phyloP scores from a whole-genome alignment of 306 rosid genomes.

The Vigna unguiculata region DNA sequence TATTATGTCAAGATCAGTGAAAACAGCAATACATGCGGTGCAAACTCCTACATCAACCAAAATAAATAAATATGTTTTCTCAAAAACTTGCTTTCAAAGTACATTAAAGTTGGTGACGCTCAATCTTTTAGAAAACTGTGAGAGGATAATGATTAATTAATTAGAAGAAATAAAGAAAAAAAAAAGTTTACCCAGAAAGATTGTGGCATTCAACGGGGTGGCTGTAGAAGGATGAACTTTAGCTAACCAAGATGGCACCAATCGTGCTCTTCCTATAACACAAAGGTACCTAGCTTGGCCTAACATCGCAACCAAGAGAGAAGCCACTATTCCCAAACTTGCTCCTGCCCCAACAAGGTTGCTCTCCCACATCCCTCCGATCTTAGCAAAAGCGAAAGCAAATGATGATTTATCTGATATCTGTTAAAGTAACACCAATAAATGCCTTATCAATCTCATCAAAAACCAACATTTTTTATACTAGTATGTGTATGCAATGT shows the following conservation, averaged over 20 bases:
- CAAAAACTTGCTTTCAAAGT: neutral
- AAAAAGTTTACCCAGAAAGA: slow-evolving; percentile 61
- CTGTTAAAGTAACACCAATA: slow-evolving; percentile 46
- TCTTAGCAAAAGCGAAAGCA: slow-evolving; percentile 66
- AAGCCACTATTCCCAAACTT: slow-evolving; percentile 72
- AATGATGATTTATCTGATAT: slow-evolving; percentile 68
- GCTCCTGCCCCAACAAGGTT: slow-evolving; percentile 90
- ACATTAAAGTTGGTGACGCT: neutral
- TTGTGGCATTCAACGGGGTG: slow-evolving; percentile 92
- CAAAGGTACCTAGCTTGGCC: slow-evolving; percentile 98
- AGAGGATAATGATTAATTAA: neutral
- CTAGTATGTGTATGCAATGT: no score
- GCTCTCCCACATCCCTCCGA: slow-evolving; percentile 90
- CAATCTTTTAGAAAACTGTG: no score
- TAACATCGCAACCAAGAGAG: slow-evolving; percentile 89
- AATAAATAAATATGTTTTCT: neutral
- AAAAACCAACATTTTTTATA: neutral
- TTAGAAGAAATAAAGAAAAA: no score
- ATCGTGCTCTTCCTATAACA: slow-evolving; percentile 86
- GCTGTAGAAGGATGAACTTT: slow-evolving; percentile 88
- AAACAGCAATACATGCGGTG: slow-evolving; percentile 85
- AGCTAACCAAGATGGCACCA: slow-evolving; percentile 90
- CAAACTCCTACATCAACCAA: slow-evolving; percentile 64
- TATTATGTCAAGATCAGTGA: slow-evolving; percentile 77
- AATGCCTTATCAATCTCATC: slow-evolving; percentile 15